phyloP scores from a whole-genome alignment of 2,329 filamentous ascomycete genomes.

The Pseudogymnoascus destructans region DNA sequence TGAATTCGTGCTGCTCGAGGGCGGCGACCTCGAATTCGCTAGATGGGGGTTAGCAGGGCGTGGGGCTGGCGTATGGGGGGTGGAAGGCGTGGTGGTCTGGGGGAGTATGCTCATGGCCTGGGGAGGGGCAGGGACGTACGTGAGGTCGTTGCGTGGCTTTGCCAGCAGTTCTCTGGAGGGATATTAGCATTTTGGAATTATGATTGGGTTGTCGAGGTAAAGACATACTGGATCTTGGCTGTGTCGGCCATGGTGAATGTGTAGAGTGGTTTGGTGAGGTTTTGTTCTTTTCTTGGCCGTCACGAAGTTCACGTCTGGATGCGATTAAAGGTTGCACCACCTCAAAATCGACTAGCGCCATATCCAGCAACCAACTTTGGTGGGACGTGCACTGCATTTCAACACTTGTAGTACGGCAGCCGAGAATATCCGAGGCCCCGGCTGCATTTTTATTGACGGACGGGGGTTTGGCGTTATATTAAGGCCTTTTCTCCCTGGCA shows the following conservation, averaged over 20 bases:
- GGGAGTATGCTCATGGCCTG: slow-evolving; percentile 8
- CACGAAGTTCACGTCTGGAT: slow-evolving; percentile 18
- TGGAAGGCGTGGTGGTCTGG: slow-evolving; percentile 16
- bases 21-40: slow-evolving; percentile 87
- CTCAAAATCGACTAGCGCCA: slow-evolving; percentile 17
- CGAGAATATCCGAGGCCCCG: background rate
- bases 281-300: slow-evolving; percentile 15
- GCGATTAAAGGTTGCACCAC: slow-evolving; percentile 8
- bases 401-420: background rate
- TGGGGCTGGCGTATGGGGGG: background rate
- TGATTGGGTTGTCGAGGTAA: background rate
- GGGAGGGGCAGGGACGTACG: slow-evolving; percentile 44
- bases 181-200: slow-evolving; percentile 15
- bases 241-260: slow-evolving; percentile 45
- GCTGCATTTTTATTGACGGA: slow-evolving; percentile 5
- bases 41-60: slow-evolving; percentile 16
- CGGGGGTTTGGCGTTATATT: background rate
- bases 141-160: slow-evolving; percentile 83
- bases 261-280: slow-evolving; percentile 17
- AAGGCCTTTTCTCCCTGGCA: slow-evolving; percentile 5
- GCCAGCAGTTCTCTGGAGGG: slow-evolving; percentile 63
- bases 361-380: background rate
- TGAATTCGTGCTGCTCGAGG: slow-evolving; percentile 67
- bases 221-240: slow-evolving; percentile 51
- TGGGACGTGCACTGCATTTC: slow-evolving; percentile 1